phyloP scores from a whole-genome alignment of 768 basidiomycete genomes.

The Termitomyces sp. region DNA sequence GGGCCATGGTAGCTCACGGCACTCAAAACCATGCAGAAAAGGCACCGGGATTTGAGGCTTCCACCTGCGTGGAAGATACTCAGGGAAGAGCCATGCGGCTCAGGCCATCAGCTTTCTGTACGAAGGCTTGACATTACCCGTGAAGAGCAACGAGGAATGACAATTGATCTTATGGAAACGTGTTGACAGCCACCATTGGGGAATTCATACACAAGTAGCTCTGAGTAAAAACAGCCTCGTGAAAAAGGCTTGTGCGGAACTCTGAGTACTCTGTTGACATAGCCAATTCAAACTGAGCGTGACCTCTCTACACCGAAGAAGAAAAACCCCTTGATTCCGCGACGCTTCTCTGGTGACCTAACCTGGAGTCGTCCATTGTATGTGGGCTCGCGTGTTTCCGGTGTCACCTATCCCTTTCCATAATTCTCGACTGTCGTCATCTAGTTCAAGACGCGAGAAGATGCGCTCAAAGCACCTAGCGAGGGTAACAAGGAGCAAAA shows the following conservation, averaged over 20 bases:
- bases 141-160: slow-evolving; percentile 3
- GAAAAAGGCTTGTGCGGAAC: slow-evolving; percentile 13
- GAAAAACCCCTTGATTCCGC: slow-evolving; percentile 29
- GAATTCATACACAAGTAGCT: slow-evolving; percentile 23
- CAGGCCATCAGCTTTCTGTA: slow-evolving; percentile 36
- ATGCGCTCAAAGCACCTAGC: slow-evolving; percentile 19
- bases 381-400: slow-evolving; percentile 45
- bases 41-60: slow-evolving; percentile 47
- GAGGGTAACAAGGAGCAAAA: slow-evolving; percentile 17
- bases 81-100: slow-evolving; percentile 44
- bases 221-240: slow-evolving; percentile 15
- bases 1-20: slow-evolving; percentile 45
- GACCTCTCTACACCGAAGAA: slow-evolving; percentile 33
- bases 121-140: slow-evolving; percentile 29
- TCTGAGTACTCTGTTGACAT: slow-evolving; percentile 9
- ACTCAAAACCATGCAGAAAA: slow-evolving; percentile 46
- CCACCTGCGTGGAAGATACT: slow-evolving; percentile 16
- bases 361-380: slow-evolving; percentile 15
- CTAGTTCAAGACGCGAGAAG: slow-evolving; percentile 14
- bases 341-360: slow-evolving; percentile 50
- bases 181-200: slow-evolving; percentile 11
- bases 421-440: slow-evolving; percentile 15
- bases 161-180: slow-evolving; percentile 9
- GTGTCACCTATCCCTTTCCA: slow-evolving; percentile 41
- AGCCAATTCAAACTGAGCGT: slow-evolving; percentile 30